Base-by-base conservation (phyloP, 179 eudicot species). In the Heliamphora pulchella region DNA sequence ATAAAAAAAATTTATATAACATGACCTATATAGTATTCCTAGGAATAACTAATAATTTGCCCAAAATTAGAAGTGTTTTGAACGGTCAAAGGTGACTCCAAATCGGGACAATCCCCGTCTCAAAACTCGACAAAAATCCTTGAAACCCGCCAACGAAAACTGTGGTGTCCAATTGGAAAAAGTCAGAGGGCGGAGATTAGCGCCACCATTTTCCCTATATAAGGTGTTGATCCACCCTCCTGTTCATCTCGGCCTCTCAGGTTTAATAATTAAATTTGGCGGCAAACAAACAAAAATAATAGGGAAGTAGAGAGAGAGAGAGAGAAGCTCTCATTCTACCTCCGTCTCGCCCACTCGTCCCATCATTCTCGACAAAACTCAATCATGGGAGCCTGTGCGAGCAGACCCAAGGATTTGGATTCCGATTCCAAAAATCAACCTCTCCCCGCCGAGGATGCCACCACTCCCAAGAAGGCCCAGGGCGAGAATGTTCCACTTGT, bases 321-420 rank as follows among this genome's bases (percentile, higher is more conserved):
- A 31, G 31, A 31, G 31, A 31, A 31, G 31, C 31, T 20, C 64
- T 46, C 13, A 50, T 81, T 72, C 82, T 59, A 6, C 31, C 80
- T 22, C 75, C 82, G 3, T 74, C 85, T 81, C 83, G 86, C 87
- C 86, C 86, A 58, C 61, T 78, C 86, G 79, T 85, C 79, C 76
- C 63, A 75, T n/a, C 58, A 5, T 13, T 8, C 22, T 8, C 3
- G 73, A 74, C 31, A 31, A 31, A 31, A 31, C 31, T 31, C 78
- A 74, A 88, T 78, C 88, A 93, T 93, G 96, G 97, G 97, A 75
- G 91, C 87, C 83, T 93, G 97, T 85, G 93, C 94, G 85, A 88
- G 91, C 89, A 93, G 77, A 84, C 96, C 94, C 54, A 93, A 85
- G 88, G 91, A 86, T 74, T 86, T 88, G 88, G 86, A 80, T 39